Evolutionary conservation across 768 basidiomycete species (phyloP).

Genomic region (Mycena rebaudengoi): DNA sequence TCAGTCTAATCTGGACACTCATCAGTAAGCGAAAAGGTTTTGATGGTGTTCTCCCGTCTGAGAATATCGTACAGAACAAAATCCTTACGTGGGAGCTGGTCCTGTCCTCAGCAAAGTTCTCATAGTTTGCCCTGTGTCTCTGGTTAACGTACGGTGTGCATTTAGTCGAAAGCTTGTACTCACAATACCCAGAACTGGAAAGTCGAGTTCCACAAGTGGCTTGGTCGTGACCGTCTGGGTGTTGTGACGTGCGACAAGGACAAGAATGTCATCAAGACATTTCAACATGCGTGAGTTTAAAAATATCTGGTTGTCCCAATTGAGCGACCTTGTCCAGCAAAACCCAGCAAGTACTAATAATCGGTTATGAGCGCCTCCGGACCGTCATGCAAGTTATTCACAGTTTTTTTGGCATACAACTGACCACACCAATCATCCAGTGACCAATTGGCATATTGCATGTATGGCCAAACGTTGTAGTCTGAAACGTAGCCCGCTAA

Average conservation of each 20-base stretch:
- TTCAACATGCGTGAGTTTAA: constrained; percentile 71
- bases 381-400: constrained; percentile 73
- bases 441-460: constrained; percentile 67
- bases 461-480: constrained; percentile 48
- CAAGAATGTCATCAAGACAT: constrained; percentile 66
- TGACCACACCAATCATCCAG: constrained; percentile 42
- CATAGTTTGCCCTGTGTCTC: constrained; percentile 93
- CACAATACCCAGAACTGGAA: constrained; percentile 81
- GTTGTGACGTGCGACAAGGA: constrained; percentile 57
- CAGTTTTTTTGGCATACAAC: neutral
- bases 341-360: constrained; percentile 86
- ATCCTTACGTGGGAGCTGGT: constrained; percentile 68
- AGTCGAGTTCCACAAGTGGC: constrained; percentile 96
- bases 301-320: neutral
- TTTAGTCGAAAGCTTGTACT: neutral
- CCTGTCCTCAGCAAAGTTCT: constrained; percentile 81
- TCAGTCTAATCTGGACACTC: constrained; percentile 91
- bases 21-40: constrained; percentile 65
- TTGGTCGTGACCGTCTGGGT: constrained; percentile 58
- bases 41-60: neutral
- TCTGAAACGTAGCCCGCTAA: neutral
- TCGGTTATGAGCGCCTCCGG: constrained; percentile 92
- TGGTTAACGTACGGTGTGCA: constrained; percentile 72
- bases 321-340: constrained; percentile 50
- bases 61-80: constrained; percentile 68